Evolutionary conservation across 73 alveolate genomes (phyloP).

Genomic region (Loxodes magnus): DNA sequence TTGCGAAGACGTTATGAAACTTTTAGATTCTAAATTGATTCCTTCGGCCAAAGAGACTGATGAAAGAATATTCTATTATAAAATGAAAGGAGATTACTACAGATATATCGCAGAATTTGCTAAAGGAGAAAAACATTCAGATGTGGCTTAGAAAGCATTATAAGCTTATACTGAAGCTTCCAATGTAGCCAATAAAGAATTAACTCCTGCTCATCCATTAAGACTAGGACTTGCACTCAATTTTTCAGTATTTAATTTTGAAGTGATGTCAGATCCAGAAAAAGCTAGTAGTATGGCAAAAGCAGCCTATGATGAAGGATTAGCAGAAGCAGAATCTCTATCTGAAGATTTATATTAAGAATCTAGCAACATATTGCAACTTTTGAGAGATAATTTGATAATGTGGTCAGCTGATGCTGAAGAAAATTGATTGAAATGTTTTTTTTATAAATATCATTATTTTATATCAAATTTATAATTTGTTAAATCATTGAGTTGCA

Average conservation of each 20-base stretch:
- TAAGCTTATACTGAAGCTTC: conserved; percentile 33
- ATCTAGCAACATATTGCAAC: conserved; percentile 25
- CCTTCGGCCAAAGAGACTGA: conserved; percentile 24
- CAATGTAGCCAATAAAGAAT: conserved; percentile 27
- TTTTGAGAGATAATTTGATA: conserved; percentile 44
- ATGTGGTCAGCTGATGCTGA: no score
- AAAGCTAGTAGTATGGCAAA: conserved; percentile 67
- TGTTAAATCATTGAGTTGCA: no score
- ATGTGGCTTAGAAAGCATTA: conserved; percentile 17
- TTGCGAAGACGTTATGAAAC: conserved; percentile 26
- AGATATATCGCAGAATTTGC: conserved; percentile 36
- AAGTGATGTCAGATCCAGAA: conserved; percentile 55
- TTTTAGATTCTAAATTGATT: conserved; percentile 39
- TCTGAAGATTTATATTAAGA: conserved; percentile 44
- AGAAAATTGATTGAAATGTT: no score
- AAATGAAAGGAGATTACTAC: conserved; percentile 47
- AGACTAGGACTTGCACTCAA: conserved; percentile 67
- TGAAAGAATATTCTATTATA: conserved; percentile 3
- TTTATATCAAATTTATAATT: no score
- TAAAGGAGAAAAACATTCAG: conserved; percentile 24
- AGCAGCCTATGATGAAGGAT: conserved; percentile 39
- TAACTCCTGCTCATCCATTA: conserved; percentile 47
- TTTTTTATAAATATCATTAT: no score
- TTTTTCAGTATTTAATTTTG: conserved; percentile 72
- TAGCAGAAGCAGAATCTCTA: conserved; percentile 28